Evolutionary conservation across 805 yeast species (phyloP), one percentile per base, ranked within the genome.

Genomic region (Saccharomycopsis schoenii): DNA sequence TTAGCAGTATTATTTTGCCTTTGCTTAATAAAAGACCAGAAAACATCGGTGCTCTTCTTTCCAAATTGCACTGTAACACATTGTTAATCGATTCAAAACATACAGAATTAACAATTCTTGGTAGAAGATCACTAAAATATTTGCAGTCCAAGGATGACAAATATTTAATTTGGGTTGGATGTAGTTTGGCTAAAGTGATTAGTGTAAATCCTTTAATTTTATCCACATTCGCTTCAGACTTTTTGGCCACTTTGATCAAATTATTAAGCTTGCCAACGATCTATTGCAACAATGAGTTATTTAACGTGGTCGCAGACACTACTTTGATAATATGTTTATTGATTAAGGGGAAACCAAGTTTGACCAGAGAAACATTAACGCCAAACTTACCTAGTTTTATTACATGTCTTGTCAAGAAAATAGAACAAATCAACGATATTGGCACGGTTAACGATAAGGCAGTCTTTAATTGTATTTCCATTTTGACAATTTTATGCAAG

Each of bases 321-420:
- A 41, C 50, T 1, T 47, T 62, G 11, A 19, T 21, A 4, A 37
- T 62, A 39, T 58, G 63, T 43, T 36, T 61, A 2, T 74, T 78
- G 56, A 83, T 86, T 61, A 82, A 88, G 69, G 93, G 90, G 1
- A 91, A 91, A 68, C 89, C 96, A 1, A 85, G 91, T 1, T 77
- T 93, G 51, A 85, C 93, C 2, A 81, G 97, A 69, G 97, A 91
- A 68, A 75, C 87, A 9, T 78, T 90, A 61, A 88, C 96, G 1
- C 96, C 97, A 8, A 85, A 85, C 66, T 74, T 93, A 61, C 83
- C 88, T 10, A 76, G 77, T 1, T 81, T 87, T 52, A 81, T 89
- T 61, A 72, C 80, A 17, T 70, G 79, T 5, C 76, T 84, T 58
- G 67, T 89, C 60, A 82, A 78, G 1, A 65, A 73, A 40, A 67